Conservation (phyloP, 345 rosid genomes). For the Brassica rapa region DNA sequence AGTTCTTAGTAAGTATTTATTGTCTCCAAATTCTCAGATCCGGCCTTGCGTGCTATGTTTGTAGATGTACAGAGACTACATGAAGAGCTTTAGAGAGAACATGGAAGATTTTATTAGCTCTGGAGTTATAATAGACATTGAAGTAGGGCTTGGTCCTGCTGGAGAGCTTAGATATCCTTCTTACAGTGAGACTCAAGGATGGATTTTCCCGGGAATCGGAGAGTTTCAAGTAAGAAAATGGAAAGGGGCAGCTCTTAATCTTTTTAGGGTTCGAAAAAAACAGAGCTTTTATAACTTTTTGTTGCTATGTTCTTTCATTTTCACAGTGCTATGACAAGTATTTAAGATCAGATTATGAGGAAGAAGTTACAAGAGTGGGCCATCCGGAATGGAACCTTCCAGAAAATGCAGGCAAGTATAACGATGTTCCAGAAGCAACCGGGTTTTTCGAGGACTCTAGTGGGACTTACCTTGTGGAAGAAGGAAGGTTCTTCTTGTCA, state of each 20-base stretch:
- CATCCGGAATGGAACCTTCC: slow-evolving; percentile 89
- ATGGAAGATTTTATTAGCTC: slow-evolving; percentile 75
- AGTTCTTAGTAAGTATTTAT: no score
- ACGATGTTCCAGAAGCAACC: slow-evolving; percentile 60
- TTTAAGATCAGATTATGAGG: slow-evolving; percentile 64
- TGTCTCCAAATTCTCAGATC: no score
- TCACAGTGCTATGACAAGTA: slow-evolving; percentile 79
- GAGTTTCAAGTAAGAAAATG: slow-evolving; percentile 67
- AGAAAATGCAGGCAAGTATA: slow-evolving; percentile 69
- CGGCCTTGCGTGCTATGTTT: slow-evolving; percentile 11
- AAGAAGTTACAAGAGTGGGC: slow-evolving; percentile 58
- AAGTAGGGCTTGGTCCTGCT: slow-evolving; percentile 93
- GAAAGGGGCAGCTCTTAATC: no score
- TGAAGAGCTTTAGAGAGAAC: slow-evolving; percentile 78
- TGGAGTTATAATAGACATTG: slow-evolving; percentile 69
- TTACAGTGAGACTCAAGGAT: slow-evolving; percentile 71
- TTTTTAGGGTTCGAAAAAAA: no score
- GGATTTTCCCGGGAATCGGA: slow-evolving; percentile 87
- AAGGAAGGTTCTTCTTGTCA: slow-evolving; percentile 73
- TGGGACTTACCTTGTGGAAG: slow-evolving; percentile 62
- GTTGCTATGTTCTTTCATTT: not conserved
- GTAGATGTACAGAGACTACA: slow-evolving; percentile 75
- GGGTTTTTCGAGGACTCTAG: slow-evolving; percentile 58
- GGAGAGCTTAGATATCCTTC: slow-evolving; percentile 95
- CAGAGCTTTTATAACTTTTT: not conserved